Conservation (phyloP, 2,329 filamentous ascomycete species). For the Xylaria sp. region DNA sequence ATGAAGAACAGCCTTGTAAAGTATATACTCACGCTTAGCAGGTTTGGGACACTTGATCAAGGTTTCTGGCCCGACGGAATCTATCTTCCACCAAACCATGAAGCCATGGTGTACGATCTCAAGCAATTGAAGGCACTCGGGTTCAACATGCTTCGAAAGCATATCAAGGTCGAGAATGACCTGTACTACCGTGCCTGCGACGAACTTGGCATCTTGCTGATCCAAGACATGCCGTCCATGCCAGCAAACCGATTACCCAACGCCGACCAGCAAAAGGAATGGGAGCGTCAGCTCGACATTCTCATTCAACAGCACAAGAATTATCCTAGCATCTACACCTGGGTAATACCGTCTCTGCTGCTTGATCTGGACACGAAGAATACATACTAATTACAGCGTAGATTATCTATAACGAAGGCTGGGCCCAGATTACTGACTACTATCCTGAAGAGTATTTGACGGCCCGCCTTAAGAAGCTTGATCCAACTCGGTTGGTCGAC, state of each 20-base stretch:
- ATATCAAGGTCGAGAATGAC: slow-evolving; percentile 63
- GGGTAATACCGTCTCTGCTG: slow-evolving; percentile 56
- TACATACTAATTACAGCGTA: slow-evolving; percentile 49
- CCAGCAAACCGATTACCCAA: slow-evolving; percentile 51
- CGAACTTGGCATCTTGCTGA: slow-evolving; percentile 71
- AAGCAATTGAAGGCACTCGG: slow-evolving; percentile 72
- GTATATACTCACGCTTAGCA: not conserved
- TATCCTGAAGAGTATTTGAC: slow-evolving; percentile 69
- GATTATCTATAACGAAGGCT: slow-evolving; percentile 77
- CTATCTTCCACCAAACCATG: slow-evolving; percentile 70
- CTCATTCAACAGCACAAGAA: slow-evolving; percentile 71
- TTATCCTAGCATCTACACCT: slow-evolving; percentile 73
- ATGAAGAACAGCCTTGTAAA: not conserved
- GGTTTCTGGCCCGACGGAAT: slow-evolving; percentile 78
- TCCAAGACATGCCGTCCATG: slow-evolving; percentile 78
- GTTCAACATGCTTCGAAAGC: slow-evolving; percentile 78
- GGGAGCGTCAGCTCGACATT: slow-evolving; percentile 66
- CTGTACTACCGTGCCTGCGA: slow-evolving; percentile 77
- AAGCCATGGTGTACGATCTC: slow-evolving; percentile 76
- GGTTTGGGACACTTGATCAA: slow-evolving; percentile 75
- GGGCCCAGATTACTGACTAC: slow-evolving; percentile 67
- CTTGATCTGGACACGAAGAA: not conserved
- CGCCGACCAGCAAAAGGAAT: slow-evolving; percentile 62
- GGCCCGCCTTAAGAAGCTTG: slow-evolving; percentile 64
- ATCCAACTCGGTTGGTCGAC: slow-evolving; percentile 73